These are phyloP conservation scores for Trifolium pratense DNA, from an alignment of 306 rosid species.

Conservation along the genomic window DNA sequence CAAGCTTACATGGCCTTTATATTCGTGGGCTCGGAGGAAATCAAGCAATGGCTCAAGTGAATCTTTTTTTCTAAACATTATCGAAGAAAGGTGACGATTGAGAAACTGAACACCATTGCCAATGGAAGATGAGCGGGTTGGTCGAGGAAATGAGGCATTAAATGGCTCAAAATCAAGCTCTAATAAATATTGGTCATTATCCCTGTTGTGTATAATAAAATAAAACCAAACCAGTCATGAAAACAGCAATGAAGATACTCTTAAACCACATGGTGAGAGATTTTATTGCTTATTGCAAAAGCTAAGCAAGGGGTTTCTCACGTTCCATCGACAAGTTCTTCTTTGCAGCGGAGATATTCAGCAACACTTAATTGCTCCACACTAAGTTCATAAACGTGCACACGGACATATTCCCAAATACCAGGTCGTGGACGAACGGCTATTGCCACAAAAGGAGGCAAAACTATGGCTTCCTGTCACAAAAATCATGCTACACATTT, in stretches of 20 bases:
- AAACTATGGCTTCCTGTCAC: conserved; percentile 62
- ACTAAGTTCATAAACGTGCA: conserved; percentile 73
- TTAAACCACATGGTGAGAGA: conserved; percentile 30
- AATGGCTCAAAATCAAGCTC: conserved; percentile 97
- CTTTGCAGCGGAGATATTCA: conserved; percentile 84
- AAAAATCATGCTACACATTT: conserved; percentile 32
- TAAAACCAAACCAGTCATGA: conserved; percentile 5
- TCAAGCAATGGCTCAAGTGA: conserved; percentile 79
- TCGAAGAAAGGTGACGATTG: conserved; percentile 93
- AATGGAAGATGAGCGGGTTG: conserved; percentile 85
- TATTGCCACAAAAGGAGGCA: conserved; percentile 90
- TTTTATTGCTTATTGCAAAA: conserved; percentile 21
- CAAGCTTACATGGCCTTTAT: conserved; percentile 73
- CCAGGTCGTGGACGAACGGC: conserved; percentile 96
- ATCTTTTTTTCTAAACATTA: conserved; percentile 81
- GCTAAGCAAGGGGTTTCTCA: conserved; percentile 45
- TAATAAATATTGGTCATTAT: conserved; percentile 49
- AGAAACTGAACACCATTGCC: conserved; percentile 98
- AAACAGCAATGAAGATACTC: conserved; percentile 8
- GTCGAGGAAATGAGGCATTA: conserved; percentile 84
- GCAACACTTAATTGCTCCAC: conserved; percentile 83
- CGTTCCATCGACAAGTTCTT: conserved; percentile 76
- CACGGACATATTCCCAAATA: conserved; percentile 88
- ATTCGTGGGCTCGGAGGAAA: conserved; percentile 82
- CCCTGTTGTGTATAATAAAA: conserved; percentile 43